Evolutionary conservation across 306 rosid genomes (phyloP).

Genomic region (Castanospermum australe): DNA sequence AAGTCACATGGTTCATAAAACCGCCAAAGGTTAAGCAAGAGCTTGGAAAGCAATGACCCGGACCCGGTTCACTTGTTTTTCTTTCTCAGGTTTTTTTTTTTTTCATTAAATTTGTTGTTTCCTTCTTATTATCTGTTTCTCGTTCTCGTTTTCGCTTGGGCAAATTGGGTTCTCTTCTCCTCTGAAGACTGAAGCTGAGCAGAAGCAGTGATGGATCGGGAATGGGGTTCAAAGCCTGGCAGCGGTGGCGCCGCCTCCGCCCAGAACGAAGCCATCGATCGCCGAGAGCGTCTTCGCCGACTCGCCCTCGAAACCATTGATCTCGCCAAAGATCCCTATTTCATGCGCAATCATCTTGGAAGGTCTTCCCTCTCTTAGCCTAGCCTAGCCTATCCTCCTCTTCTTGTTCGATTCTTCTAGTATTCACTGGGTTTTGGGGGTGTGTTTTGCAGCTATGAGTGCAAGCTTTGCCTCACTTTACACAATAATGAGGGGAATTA

Average conservation of each 20-base stretch:
- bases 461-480: constrained; percentile 88
- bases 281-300: constrained; percentile 91
- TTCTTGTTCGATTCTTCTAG: background rate
- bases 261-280: constrained; percentile 96
- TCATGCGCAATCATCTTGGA: constrained; percentile 97
- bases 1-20: too few species aligned
- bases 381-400: background rate
- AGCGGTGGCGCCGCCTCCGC: constrained; percentile 98
- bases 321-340: constrained; percentile 95
- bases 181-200: background rate
- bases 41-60: too few species aligned
- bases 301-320: constrained; percentile 93
- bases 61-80: too few species aligned
- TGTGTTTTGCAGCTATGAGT: constrained; percentile 65
- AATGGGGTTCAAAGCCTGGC: constrained; percentile 99
- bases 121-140: too few species aligned
- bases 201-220: constrained; percentile 72
- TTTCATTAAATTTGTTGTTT: too few species aligned
- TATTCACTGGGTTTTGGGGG: background rate
- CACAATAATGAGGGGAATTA: constrained; percentile 98
- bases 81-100: too few species aligned
- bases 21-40: too few species aligned
- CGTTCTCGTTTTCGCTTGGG: too few species aligned
- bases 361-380: constrained; percentile 38
- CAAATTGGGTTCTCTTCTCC: background rate